Percentiles rank a stretch among this genome's conserved stretches.
These are phyloP conservation scores for Crucihimalaya himalaica DNA, from an alignment of 345 rosid species.

Conservation along the genomic window DNA sequence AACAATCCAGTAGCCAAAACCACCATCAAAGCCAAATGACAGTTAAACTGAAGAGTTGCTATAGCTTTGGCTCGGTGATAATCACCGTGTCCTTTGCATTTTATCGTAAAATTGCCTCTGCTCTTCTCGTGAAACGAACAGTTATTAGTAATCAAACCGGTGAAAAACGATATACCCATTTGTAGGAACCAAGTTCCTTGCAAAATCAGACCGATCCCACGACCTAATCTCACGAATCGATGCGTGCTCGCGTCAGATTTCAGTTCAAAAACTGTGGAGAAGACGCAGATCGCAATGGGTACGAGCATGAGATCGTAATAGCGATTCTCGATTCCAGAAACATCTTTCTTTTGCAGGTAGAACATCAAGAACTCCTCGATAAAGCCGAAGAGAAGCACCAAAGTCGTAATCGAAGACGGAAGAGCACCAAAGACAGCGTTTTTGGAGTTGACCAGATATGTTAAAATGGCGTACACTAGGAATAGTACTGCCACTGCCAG, in stretches of 20 bases:
- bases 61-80: constrained; percentile 85
- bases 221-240: constrained; percentile 49
- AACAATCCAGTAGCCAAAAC: constrained; percentile 48
- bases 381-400: constrained; percentile 72
- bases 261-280: constrained; percentile 59
- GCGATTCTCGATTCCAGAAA: constrained; percentile 62
- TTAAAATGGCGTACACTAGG: constrained; percentile 59
- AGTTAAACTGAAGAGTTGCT: constrained; percentile 90
- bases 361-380: constrained; percentile 76
- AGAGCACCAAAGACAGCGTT: constrained; percentile 38
- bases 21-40: constrained; percentile 82
- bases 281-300: constrained; percentile 61
- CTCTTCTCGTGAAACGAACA: constrained; percentile 68
- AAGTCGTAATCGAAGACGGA: constrained; percentile 52
- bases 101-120: constrained; percentile 76
- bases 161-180: constrained; percentile 80
- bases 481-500: constrained; percentile 60
- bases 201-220: constrained; percentile 72
- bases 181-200: constrained; percentile 93
- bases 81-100: constrained; percentile 72
- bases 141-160: constrained; percentile 62
- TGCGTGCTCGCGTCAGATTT: constrained; percentile 38
- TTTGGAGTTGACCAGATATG: constrained; percentile 41
- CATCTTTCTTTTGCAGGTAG: constrained; percentile 79
- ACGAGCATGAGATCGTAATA: constrained; percentile 88